Evolutionary conservation across 305 asterid species (phyloP), one percentile per base, ranked within the genome.

Genomic region (Solanum chacoense): DNA sequence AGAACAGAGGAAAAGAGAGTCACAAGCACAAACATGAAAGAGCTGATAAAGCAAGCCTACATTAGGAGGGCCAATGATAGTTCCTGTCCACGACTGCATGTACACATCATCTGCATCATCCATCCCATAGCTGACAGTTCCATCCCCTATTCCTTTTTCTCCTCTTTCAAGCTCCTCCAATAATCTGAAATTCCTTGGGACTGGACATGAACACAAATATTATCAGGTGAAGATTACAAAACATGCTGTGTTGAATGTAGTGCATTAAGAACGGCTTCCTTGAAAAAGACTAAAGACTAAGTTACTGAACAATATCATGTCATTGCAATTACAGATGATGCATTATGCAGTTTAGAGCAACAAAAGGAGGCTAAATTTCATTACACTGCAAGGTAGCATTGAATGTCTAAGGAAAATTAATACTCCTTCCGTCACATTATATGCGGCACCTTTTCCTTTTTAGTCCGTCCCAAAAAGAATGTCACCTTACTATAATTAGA

Each of bases 11-110:
- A 3, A 37, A 26, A 87, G 75, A 18, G 69, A 34, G n/a, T 7
- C 20, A 4, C 18, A 88, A 7, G 74, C 31, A 84, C 12, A 35
- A 71, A 83, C 24, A 22, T 26, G n/a, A 59, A 59, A 71, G 42
- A 36, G 10, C 18, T 85, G 67, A 45, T 45, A 74, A 84, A 86
- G 88, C 76, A 80, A 88, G 88, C 98, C 85, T 84, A 96, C 98
- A 89, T 96, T 96, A 84, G 96, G 96, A 87, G 98, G 98, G 84
- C 98, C 98, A 72, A 96, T 93, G 89, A 96, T 93, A 87, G 98
- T 96, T 89, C 98, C 98, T 5, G 98, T 95, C 98, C 98, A 95
- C 12, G 98, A 95, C 87, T 95, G 96, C 98, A 95, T 94, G 94
- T 89, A 95, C 40, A 96, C 92, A 88, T 96, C 98, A 88, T 96